phyloP scores from a whole-genome alignment of 495 filamentous ascomycete genomes.

The Annulohypoxylon moriforme region DNA sequence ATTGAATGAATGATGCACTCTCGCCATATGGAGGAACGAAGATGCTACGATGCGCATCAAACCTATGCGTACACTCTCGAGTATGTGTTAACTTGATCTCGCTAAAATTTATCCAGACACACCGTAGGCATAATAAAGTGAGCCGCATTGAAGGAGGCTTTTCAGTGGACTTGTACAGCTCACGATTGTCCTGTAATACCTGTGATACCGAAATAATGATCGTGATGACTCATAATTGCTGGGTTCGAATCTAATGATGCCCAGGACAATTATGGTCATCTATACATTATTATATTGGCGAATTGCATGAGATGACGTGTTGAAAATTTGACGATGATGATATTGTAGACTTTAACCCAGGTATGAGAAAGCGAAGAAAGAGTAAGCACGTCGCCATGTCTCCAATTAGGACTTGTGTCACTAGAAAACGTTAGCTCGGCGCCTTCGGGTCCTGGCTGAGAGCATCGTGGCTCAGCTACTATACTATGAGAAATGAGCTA shows the following conservation, averaged over 20 bases:
- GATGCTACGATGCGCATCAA: neutral
- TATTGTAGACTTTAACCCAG: neutral
- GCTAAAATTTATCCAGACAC: neutral
- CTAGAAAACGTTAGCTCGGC: neutral
- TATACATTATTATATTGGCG: neutral
- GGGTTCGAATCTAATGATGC: neutral
- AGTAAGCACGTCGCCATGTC: neutral
- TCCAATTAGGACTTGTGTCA: neutral
- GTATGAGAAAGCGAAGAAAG: neutral
- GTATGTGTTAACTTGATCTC: neutral
- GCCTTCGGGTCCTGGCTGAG: neutral
- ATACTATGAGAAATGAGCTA: neutral
- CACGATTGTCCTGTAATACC: neutral
- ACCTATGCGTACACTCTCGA: neutral
- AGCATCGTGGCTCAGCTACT: neutral
- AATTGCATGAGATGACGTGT: neutral
- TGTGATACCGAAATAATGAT: neutral
- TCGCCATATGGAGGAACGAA: neutral
- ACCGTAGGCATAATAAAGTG: neutral
- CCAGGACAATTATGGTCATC: neutral
- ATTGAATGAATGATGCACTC: neutral
- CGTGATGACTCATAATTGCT: neutral
- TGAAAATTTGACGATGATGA: neutral
- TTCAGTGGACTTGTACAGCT: neutral
- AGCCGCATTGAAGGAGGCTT: neutral